A percentile compares a stretch with the other conserved stretches of the same genome.
phyloP scores from a whole-genome alignment of 1,284 basidiomycete genomes.

The Peniophora sp. region DNA sequence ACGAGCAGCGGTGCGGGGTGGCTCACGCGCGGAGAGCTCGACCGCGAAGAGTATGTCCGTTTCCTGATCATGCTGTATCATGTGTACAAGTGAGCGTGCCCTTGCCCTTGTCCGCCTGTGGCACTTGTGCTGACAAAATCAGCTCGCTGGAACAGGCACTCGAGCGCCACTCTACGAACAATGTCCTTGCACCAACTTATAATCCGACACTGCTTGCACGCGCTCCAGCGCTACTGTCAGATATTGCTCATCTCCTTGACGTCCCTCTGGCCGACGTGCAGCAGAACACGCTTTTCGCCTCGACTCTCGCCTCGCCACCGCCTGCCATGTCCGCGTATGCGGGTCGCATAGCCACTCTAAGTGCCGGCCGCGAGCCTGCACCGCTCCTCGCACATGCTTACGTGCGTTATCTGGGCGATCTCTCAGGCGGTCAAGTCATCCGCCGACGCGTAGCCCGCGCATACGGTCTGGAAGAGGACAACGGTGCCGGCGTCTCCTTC shows the following conservation, averaged over 20 bases:
- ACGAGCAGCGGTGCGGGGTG: slow-evolving; percentile 52
- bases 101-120: slow-evolving; percentile 10
- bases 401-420: slow-evolving; percentile 81
- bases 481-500: slow-evolving; percentile 53
- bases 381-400: slow-evolving; percentile 73
- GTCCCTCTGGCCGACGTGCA: slow-evolving; percentile 46
- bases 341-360: slow-evolving; percentile 36
- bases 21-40: slow-evolving; percentile 53
- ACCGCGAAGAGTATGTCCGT: slow-evolving; percentile 53
- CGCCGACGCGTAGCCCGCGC: slow-evolving; percentile 56
- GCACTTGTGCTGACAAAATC: slow-evolving; percentile 1
- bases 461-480: slow-evolving; percentile 50
- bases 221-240: slow-evolving; percentile 47
- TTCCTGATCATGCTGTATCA: slow-evolving; percentile 75
- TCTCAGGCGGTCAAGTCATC: slow-evolving; percentile 77
- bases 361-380: slow-evolving; percentile 38
- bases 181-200: slow-evolving; percentile 60
- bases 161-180: slow-evolving; percentile 54
- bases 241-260: slow-evolving; percentile 62
- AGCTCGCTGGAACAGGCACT: slow-evolving; percentile 62
- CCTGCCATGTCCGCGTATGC: slow-evolving; percentile 46
- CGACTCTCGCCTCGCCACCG: slow-evolving; percentile 39
- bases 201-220: slow-evolving; percentile 65
- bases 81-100: slow-evolving; percentile 62
- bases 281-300: slow-evolving; percentile 42